These are phyloP conservation scores for Pseudofabraea citricarpa DNA, from an alignment of 2,329 filamentous ascomycete species.

Conservation along the genomic window DNA sequence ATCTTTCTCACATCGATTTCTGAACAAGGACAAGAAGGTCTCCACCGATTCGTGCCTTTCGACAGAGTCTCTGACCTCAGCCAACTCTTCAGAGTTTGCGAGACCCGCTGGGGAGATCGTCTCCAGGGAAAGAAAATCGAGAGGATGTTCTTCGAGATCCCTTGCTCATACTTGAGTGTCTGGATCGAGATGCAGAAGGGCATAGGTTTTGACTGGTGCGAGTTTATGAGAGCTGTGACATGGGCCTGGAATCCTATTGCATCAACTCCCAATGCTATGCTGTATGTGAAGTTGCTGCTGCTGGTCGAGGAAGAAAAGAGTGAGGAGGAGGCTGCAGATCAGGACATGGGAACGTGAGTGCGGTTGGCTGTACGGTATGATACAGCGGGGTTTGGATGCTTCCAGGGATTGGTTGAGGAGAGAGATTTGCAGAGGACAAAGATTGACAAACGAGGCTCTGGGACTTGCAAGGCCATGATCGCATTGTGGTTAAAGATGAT, in stretches of 20 bases:
- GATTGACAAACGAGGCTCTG: too few species aligned
- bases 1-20: neutral
- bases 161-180: neutral
- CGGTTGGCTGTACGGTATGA: neutral
- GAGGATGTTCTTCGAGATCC: neutral
- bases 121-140: neutral
- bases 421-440: neutral
- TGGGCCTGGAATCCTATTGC: neutral
- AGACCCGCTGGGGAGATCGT: neutral
- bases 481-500: too few species aligned
- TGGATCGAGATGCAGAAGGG: neutral
- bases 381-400: neutral
- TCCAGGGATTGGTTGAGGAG: neutral
- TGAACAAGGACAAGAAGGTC: neutral
- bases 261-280: neutral
- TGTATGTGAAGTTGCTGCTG: neutral
- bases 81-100: neutral
- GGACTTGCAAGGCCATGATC: too few species aligned
- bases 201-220: neutral
- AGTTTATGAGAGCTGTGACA: neutral
- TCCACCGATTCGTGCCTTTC: neutral
- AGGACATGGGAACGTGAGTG: too few species aligned
- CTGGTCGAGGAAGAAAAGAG: too few species aligned
- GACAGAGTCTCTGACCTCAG: neutral
- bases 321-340: too few species aligned